Evolutionary conservation across 768 basidiomycete genomes (phyloP), one percentile per base, ranked within the genome.

Genomic region (Trametes cingulata): DNA sequence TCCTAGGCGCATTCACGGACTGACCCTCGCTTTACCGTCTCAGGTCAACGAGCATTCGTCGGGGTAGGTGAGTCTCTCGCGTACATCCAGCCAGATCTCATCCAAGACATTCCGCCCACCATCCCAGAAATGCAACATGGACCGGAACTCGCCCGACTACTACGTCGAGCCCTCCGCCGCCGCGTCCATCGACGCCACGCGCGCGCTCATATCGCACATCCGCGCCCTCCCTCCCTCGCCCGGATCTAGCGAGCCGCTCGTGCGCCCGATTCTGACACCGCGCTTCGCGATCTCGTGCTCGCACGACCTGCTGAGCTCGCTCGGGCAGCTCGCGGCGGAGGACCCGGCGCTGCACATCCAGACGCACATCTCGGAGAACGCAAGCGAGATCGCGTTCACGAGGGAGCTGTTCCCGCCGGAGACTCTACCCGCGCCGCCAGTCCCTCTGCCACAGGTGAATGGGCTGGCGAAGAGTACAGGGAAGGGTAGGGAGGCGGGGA

Each of bases 271-370:
- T 67, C 75, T 98, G 42, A 98, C 96, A 0, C 96, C 96, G 14
- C 90, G 96, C n/a, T 98, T 98, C 72, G 96, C 96, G 22, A 89
- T 98, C 59, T 87, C 91, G 12, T 96, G 94, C 74, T 85, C 94
- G 0, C 72, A 79, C 13, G 75, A 82, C n/a, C 83, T 95, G 29
- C 80, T 98, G 50, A 47, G 68, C 0, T 73, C 75, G 4, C 78
- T 98, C 6, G 86, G 90, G 9, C 65, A 75, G 5, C 74, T 96
- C 40, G 89, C 89, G 0, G 69, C 75, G 20, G 69, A 77, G 3
- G 82, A 91, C 66, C 80, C 85, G 3, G 63, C 74, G 1, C 78
- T 98, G 35, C 81, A 82, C 52, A 90, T 97, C 52, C 96, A 98
- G 74, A 98, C 96, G 2, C 96, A 98, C 72, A 86, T 98, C 43